phyloP scores from a whole-genome alignment of 495 filamentous ascomycete genomes.

The Hypoxylon cercidicola region DNA sequence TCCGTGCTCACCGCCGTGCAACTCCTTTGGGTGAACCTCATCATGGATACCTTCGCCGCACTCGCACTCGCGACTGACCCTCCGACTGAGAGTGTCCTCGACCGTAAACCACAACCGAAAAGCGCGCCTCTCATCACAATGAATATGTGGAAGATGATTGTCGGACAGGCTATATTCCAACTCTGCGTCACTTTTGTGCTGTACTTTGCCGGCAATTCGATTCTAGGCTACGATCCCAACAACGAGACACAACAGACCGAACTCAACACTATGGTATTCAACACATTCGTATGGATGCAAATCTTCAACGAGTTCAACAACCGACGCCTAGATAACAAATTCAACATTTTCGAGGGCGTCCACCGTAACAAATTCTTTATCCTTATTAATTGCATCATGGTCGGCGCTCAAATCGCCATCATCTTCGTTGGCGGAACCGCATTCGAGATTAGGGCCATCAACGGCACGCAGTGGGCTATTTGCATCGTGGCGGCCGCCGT shows the following conservation, averaged over 20 bases:
- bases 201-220: slow-evolving; percentile 74
- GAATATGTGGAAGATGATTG: slow-evolving; percentile 95
- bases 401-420: slow-evolving; percentile 83
- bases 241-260: slow-evolving; percentile 46
- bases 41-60: slow-evolving; percentile 97
- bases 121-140: slow-evolving; percentile 78
- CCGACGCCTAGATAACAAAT: slow-evolving; percentile 77
- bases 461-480: slow-evolving; percentile 77
- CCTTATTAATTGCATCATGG: slow-evolving; percentile 81
- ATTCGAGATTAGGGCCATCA: slow-evolving; percentile 70
- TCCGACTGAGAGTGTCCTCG: slow-evolving; percentile 73
- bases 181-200: slow-evolving; percentile 80
- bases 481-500: slow-evolving; percentile 76
- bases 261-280: slow-evolving; percentile 83
- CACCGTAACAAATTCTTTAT: slow-evolving; percentile 84
- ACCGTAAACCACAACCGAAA: slow-evolving; percentile 81
- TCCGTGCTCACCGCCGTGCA: slow-evolving; percentile 87
- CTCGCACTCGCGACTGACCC: slow-evolving; percentile 90
- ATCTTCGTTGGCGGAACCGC: slow-evolving; percentile 79
- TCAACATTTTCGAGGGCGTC: slow-evolving; percentile 91
- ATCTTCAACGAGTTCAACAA: slow-evolving; percentile 90
- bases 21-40: slow-evolving; percentile 90
- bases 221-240: slow-evolving; percentile 65
- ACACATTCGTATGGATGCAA: slow-evolving; percentile 95
- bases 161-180: slow-evolving; percentile 85